phyloP scores from a whole-genome alignment of 352 stramenopile species.

The Phytophthora cactorum region DNA sequence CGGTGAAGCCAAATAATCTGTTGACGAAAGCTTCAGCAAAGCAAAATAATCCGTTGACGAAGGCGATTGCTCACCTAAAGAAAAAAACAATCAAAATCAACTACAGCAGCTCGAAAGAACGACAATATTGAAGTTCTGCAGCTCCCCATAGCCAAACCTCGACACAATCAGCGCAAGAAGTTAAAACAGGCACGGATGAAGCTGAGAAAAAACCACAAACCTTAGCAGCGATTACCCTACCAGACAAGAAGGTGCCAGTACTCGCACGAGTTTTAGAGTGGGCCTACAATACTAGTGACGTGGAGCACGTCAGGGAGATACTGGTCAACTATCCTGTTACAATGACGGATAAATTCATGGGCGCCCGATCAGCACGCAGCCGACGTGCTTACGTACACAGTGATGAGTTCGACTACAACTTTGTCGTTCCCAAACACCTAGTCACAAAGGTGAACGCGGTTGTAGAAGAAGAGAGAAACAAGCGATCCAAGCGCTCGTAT shows the following conservation, averaged over 20 bases:
- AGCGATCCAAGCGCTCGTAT: background rate
- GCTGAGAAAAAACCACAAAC: background rate
- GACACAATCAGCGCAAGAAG: too few relatives aligned
- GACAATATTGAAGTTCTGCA: too few relatives aligned
- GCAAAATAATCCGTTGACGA: too few relatives aligned
- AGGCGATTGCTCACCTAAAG: too few relatives aligned
- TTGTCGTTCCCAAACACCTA: background rate
- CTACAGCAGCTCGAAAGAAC: too few relatives aligned
- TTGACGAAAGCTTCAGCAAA: too few relatives aligned
- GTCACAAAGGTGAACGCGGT: constrained; percentile 7
- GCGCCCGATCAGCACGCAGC: background rate
- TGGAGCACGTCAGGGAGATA: too few relatives aligned
- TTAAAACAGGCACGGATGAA: too few relatives aligned
- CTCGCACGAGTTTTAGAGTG: background rate
- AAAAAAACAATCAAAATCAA: too few relatives aligned
- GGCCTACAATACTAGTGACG: background rate
- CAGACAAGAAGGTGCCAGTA: background rate
- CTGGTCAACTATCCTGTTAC: too few relatives aligned
- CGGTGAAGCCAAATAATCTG: too few relatives aligned
- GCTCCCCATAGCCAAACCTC: too few relatives aligned
- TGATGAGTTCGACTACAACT: background rate
- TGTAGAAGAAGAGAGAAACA: constrained; percentile 2
- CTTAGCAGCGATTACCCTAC: background rate
- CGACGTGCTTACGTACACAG: background rate
- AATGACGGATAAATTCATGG: constrained; percentile 1